phyloP scores from a whole-genome alignment of 371 early-diverging fungal species.

The Rhizopus sp. region DNA sequence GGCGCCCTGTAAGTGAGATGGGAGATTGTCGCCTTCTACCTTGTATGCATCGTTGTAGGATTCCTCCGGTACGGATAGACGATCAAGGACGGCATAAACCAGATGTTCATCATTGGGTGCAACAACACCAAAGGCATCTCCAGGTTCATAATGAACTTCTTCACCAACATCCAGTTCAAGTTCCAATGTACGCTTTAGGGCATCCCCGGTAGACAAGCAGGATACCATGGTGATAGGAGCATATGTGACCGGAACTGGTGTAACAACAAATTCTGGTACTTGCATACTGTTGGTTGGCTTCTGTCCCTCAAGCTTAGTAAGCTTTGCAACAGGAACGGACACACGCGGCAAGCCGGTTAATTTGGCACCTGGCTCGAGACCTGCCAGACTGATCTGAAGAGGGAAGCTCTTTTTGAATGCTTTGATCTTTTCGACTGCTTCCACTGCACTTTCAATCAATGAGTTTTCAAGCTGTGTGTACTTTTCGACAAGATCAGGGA shows the following conservation, averaged over 20 bases:
- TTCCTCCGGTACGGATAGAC: constrained; percentile 43
- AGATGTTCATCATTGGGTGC: constrained; percentile 74
- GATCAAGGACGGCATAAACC: constrained; percentile 54
- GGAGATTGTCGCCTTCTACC: constrained; percentile 55
- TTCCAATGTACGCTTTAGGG: constrained; percentile 76
- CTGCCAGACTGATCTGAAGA: constrained; percentile 52
- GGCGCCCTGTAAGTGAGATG: constrained; percentile 63
- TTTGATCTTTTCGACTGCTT: neutral
- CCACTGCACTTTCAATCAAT: constrained; percentile 14
- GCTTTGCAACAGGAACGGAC: constrained; percentile 53
- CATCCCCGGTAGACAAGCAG: constrained; percentile 59
- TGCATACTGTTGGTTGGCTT: constrained; percentile 6
- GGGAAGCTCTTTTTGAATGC: constrained; percentile 25
- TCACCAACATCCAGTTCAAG: constrained; percentile 67
- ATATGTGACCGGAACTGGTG: constrained; percentile 46
- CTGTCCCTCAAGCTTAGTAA: constrained; percentile 18
- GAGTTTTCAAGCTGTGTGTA: constrained; percentile 31
- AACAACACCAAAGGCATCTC: constrained; percentile 86
- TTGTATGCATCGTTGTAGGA: constrained; percentile 36
- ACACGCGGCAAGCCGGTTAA: constrained; percentile 70
- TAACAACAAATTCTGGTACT: constrained; percentile 45
- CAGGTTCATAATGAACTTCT: constrained; percentile 66
- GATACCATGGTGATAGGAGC: constrained; percentile 50
- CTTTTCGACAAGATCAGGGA: constrained; percentile 26
- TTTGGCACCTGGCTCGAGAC: constrained; percentile 52